phyloP scores from a whole-genome alignment of 768 basidiomycete species.

The Cystobasidium onofrii region DNA sequence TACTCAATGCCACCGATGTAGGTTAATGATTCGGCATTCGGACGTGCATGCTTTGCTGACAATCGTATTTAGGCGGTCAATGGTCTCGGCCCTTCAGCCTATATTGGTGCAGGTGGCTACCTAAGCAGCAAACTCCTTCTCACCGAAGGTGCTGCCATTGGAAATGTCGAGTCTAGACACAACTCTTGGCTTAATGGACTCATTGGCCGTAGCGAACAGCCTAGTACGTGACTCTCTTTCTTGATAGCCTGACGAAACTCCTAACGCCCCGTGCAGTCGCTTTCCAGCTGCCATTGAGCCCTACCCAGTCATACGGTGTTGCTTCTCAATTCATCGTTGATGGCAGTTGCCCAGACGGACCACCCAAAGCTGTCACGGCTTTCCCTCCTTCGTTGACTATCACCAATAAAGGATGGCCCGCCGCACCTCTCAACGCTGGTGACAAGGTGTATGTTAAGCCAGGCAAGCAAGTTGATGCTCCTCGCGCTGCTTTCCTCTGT shows the following conservation, averaged over 20 bases:
- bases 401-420: slow-evolving; percentile 27
- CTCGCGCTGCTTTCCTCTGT: slow-evolving; percentile 13
- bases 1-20: slow-evolving; percentile 25
- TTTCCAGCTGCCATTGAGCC: slow-evolving; percentile 12
- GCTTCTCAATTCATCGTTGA: slow-evolving; percentile 24
- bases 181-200: slow-evolving; percentile 29
- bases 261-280: neutral
- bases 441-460: slow-evolving; percentile 29
- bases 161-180: slow-evolving; percentile 26
- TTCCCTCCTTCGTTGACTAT: slow-evolving; percentile 25
- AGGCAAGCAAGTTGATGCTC: slow-evolving; percentile 11
- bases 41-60: neutral
- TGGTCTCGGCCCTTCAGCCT: slow-evolving; percentile 26
- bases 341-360: slow-evolving; percentile 13
- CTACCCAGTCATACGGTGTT: slow-evolving; percentile 29
- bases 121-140: slow-evolving; percentile 14
- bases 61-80: neutral
- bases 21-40: neutral
- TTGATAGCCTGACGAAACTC: neutral
- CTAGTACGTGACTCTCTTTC: neutral
- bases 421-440: slow-evolving; percentile 7
- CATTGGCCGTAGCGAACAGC: slow-evolving; percentile 21
- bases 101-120: slow-evolving; percentile 17
- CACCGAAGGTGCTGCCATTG: slow-evolving; percentile 23
- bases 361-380: slow-evolving; percentile 21